phyloP scores from a whole-genome alignment of 371 early-diverging fungal species.

The Sporodiniella umbellata region DNA sequence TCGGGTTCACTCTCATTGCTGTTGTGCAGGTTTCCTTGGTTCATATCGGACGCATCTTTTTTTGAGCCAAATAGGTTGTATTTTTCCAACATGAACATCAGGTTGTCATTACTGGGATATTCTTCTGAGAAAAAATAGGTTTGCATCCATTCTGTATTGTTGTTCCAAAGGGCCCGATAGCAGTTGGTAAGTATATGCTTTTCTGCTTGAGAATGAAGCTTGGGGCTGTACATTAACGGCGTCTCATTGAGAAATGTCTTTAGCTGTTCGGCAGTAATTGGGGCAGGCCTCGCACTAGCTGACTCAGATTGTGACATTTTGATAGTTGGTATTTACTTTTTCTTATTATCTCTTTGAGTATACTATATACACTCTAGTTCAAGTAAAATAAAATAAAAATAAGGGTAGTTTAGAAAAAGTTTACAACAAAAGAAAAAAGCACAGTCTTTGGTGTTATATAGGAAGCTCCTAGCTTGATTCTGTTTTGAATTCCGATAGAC shows the following conservation, averaged over 20 bases:
- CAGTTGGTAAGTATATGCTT: conserved; percentile 42
- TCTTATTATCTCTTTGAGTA: not conserved
- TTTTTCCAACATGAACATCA: conserved; percentile 33
- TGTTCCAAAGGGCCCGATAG: conserved; percentile 44
- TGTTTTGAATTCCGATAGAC: too few species aligned
- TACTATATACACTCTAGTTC: too few species aligned
- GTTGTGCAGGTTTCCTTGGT: conserved; percentile 2
- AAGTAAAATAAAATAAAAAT: too few species aligned
- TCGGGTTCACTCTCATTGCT: conserved; percentile 39
- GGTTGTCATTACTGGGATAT: conserved; percentile 21
- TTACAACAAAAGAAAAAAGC: too few species aligned
- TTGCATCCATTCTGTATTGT: conserved; percentile 32
- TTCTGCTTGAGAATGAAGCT: conserved; percentile 22
- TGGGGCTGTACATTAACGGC: conserved; percentile 29
- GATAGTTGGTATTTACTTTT: not conserved
- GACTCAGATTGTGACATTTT: not conserved
- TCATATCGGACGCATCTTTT: conserved; percentile 8
- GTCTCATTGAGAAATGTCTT: conserved; percentile 34
- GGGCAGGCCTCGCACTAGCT: not conserved
- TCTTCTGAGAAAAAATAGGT: conserved; percentile 43
- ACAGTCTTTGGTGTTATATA: too few species aligned
- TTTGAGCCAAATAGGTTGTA: conserved; percentile 33
- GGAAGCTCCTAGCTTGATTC: too few species aligned
- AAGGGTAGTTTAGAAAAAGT: too few species aligned
- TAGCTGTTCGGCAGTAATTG: conserved; percentile 23